Percentiles rank a stretch among this genome's conserved stretches.
Conservation (phyloP, 2,329 filamentous ascomycete species). For the Fusarium sp. region DNA sequence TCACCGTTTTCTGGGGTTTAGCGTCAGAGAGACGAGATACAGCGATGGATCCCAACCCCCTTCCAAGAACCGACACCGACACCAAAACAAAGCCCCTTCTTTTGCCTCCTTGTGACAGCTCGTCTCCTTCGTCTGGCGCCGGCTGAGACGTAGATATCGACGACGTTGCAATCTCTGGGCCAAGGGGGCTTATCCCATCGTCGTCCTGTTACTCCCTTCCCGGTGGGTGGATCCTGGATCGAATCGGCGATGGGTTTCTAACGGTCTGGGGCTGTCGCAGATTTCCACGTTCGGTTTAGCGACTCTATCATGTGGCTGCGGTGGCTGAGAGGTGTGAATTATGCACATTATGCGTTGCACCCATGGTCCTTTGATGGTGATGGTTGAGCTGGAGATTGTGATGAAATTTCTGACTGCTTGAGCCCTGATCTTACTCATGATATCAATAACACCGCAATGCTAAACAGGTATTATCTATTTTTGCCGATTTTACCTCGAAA, state of each 20-base stretch:
- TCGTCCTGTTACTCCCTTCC: not conserved
- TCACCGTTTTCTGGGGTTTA: constrained; percentile 21
- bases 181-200: constrained; percentile 11
- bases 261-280: constrained; percentile 28
- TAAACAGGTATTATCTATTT: not conserved
- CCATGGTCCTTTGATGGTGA: not conserved
- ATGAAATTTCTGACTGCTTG: not conserved
- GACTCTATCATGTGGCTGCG: not conserved
- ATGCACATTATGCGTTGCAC: not conserved
- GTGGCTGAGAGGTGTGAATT: constrained; percentile 1
- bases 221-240: constrained; percentile 17
- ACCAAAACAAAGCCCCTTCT: constrained; percentile 21
- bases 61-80: not conserved
- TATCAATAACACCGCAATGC: not conserved
- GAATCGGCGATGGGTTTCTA: constrained; percentile 25
- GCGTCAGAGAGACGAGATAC: constrained; percentile 6
- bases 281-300: constrained; percentile 2
- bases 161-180: constrained; percentile 26
- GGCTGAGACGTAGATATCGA: constrained; percentile 31
- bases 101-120: constrained; percentile 24
- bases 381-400: not conserved
- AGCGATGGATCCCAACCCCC: not conserved
- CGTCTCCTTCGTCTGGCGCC: constrained; percentile 25
- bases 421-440: not conserved
- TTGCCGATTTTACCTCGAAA: not conserved